Evolutionary conservation across 176 grass and related monocot genomes (phyloP).

Genomic region (Aegilops speltoides): DNA sequence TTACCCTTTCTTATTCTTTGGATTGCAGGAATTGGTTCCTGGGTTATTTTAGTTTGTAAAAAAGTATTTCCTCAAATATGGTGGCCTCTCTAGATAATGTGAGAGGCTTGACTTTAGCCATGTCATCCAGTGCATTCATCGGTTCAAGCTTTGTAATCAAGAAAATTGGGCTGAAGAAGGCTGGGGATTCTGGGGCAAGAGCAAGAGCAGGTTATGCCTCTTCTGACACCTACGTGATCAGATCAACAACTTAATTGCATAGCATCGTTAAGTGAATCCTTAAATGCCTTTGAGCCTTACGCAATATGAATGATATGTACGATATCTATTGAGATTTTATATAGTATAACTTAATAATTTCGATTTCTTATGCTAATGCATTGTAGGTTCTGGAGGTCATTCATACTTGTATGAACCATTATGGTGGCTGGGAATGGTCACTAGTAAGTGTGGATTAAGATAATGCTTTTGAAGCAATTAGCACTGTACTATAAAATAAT

Average conservation of each 20-base stretch:
- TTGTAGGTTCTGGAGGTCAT: conserved; percentile 72
- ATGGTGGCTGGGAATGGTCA: conserved; percentile 89
- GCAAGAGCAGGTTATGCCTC: conserved; percentile 85
- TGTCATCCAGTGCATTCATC: conserved; percentile 86
- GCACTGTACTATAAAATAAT: background rate
- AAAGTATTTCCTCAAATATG: conserved; percentile 28
- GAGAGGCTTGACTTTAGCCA: conserved; percentile 64
- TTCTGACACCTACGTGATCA: conserved; percentile 20
- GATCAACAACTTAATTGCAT: background rate
- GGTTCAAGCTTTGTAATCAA: conserved; percentile 92
- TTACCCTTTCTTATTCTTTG: conserved; percentile 17
- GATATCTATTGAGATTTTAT: conserved; percentile 17
- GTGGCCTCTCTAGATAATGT: conserved; percentile 63
- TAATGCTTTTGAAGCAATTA: background rate
- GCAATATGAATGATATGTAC: background rate
- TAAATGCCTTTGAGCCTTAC: background rate
- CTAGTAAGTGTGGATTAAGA: conserved; percentile 62
- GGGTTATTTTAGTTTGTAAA: background rate
- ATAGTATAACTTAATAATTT: background rate
- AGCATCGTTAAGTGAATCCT: background rate
- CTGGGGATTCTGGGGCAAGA: conserved; percentile 55
- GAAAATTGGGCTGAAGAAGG: conserved; percentile 80
- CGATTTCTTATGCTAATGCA: conserved; percentile 17
- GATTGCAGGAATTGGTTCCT: conserved; percentile 27
- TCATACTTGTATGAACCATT: conserved; percentile 76